phyloP scores from a whole-genome alignment of 2,329 filamentous ascomycete genomes.

The Aspergillus sp. region DNA sequence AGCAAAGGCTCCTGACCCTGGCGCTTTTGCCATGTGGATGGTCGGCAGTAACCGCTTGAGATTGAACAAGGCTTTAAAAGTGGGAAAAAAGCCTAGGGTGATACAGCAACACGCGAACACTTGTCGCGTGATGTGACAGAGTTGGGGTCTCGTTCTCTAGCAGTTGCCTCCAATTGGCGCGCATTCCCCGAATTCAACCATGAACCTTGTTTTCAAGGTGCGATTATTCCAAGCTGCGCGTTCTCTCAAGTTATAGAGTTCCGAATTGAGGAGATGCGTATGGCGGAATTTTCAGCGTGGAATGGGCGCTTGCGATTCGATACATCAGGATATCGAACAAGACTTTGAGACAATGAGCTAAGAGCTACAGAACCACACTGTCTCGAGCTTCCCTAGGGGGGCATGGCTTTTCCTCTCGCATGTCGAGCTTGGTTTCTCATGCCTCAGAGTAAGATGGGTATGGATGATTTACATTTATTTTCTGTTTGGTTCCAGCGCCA shows the following conservation, averaged over 20 bases:
- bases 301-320: background rate
- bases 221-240: too few relatives aligned
- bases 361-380: conserved; percentile 16
- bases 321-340: background rate
- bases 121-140: conserved; percentile 33
- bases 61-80: conserved; percentile 44
- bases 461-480: background rate
- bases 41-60: conserved; percentile 35
- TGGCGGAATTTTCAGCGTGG: background rate
- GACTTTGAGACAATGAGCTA: conserved; percentile 8
- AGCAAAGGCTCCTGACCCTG: conserved; percentile 27
- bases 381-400: conserved; percentile 36
- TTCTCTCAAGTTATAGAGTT: background rate
- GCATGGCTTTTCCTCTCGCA: conserved; percentile 47
- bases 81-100: conserved; percentile 47
- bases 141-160: conserved; percentile 5
- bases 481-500: background rate
- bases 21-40: conserved; percentile 47
- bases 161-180: background rate
- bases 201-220: background rate
- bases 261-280: too few relatives aligned
- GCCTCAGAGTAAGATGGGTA: conserved; percentile 22
- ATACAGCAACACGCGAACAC: conserved; percentile 20
- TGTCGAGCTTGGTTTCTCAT: conserved; percentile 44
- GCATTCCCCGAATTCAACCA: background rate